These are phyloP conservation scores for Aspergillus ochraceus DNA, from an alignment of 2,329 filamentous ascomycete species.

Conservation along the genomic window DNA sequence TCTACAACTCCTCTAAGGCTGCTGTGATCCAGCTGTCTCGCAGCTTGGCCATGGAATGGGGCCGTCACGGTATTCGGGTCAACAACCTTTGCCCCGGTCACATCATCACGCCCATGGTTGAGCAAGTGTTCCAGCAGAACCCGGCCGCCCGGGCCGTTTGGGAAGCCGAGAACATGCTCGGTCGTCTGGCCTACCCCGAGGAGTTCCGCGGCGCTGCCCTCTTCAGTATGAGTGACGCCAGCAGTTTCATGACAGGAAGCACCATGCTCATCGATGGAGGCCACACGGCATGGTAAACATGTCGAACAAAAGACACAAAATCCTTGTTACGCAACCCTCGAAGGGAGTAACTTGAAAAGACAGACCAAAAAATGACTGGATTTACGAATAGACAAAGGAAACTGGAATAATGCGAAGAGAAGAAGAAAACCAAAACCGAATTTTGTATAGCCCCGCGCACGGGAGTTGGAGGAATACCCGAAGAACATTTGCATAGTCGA, in stretches of 20 bases:
- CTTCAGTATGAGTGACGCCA: slow-evolving; percentile 67
- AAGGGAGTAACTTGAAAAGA: not conserved
- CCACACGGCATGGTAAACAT: slow-evolving; percentile 48
- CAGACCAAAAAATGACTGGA: no score
- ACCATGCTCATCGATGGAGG: slow-evolving; percentile 72
- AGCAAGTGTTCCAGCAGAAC: slow-evolving; percentile 72
- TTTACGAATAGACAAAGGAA: no score
- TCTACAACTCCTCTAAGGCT: slow-evolving; percentile 57
- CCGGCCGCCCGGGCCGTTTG: slow-evolving; percentile 58
- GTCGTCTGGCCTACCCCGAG: slow-evolving; percentile 55
- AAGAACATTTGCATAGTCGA: not conserved
- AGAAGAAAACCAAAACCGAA: not conserved
- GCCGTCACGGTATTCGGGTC: slow-evolving; percentile 51
- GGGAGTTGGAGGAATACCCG: not conserved
- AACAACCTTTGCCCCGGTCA: slow-evolving; percentile 57
- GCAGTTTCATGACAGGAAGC: slow-evolving; percentile 69
- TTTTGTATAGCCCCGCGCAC: not conserved
- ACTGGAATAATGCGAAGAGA: no score
- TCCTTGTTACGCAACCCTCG: not conserved
- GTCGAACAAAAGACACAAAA: not conserved
- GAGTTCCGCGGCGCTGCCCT: slow-evolving; percentile 66
- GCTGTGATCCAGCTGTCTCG: slow-evolving; percentile 54
- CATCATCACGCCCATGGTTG: slow-evolving; percentile 71
- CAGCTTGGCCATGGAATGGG: slow-evolving; percentile 56
- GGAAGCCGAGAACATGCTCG: slow-evolving; percentile 53